Base-by-base conservation (phyloP, 176 grass and related monocot genomes). In the Musa itinerans region DNA sequence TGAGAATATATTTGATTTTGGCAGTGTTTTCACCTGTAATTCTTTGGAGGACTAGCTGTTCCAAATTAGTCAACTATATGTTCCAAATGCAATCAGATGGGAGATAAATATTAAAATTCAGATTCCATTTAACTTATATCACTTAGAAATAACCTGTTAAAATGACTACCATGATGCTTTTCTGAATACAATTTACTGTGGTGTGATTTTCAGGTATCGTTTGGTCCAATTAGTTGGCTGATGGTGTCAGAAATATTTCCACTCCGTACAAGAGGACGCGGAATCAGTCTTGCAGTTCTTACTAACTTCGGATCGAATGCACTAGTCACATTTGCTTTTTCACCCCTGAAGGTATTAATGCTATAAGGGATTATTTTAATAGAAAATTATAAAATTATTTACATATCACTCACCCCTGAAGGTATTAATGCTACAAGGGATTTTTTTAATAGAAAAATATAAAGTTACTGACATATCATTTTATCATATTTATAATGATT, bases 221-320 rank as follows among this genome's bases (percentile, higher is more conserved):
- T 98, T 84, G 95, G 95, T 65, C 95, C 95, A 68, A 98, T 98
- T 80, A 98, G 90, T 78, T 93, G 90, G 95, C 76, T 98, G 65
- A 93, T 98, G 90, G 95, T 93, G 15, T 98, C 95, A n/a, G 95
- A 98, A 83, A 91, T 98, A 68, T 98, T 98, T 79, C 95, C 95
- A 9, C 83, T 93, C 52, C 88, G 95, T 43, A 93, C 95, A 78
- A 93, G 95, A 85, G 95, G 95, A 10, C 88, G 95, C 14, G 95
- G 95, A 23, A 98, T 98, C 63, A 98, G 95, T 74, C 88, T 98
- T 3, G 95, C 95, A 11, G 90, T 93, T 53, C 88, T 98, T 48
- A 79, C 80, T 63, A 98, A 98, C 78, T 93, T 98, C 0, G 90
- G 88, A 11, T 85, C 95, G 0, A 98, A 98, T 72, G 95, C 95